Conservation (phyloP, 2,329 filamentous ascomycete species). For the Cladosporium sp. region DNA sequence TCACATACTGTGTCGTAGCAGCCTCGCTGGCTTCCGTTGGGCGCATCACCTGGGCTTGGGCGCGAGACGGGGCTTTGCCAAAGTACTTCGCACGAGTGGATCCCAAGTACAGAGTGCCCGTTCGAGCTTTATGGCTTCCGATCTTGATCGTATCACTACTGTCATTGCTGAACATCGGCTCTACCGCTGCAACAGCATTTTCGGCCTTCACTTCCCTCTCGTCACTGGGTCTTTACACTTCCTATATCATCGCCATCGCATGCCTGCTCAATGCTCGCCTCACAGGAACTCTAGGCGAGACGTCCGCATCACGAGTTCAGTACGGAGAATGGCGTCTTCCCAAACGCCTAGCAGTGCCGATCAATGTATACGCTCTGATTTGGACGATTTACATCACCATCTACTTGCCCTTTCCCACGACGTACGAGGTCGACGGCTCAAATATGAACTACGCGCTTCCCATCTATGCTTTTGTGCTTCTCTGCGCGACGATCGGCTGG, state of each 20-base stretch:
- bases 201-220: constrained; percentile 20
- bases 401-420: constrained; percentile 41
- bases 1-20: constrained; percentile 25
- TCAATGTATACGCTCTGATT: constrained; percentile 19
- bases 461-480: constrained; percentile 13
- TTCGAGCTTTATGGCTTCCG: constrained; percentile 21
- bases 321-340: constrained; percentile 20
- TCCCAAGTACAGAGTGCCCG: constrained; percentile 18
- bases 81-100: constrained; percentile 19
- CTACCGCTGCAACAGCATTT: constrained; percentile 18
- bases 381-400: constrained; percentile 20
- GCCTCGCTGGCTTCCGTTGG: constrained; percentile 22
- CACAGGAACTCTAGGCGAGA: constrained; percentile 1
- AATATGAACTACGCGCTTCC: constrained; percentile 52
- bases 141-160: constrained; percentile 19
- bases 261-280: constrained; percentile 19
- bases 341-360: constrained; percentile 12
- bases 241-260: constrained; percentile 22
- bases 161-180: constrained; percentile 21
- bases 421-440: constrained; percentile 43
- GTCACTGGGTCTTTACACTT: constrained; percentile 20
- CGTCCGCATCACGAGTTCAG: constrained; percentile 7
- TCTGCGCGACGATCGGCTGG: constrained; percentile 7
- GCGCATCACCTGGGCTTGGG: constrained; percentile 24
- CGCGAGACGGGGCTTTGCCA: constrained; percentile 22